phyloP scores from a whole-genome alignment of 768 basidiomycete genomes.

The Suillus americanus region DNA sequence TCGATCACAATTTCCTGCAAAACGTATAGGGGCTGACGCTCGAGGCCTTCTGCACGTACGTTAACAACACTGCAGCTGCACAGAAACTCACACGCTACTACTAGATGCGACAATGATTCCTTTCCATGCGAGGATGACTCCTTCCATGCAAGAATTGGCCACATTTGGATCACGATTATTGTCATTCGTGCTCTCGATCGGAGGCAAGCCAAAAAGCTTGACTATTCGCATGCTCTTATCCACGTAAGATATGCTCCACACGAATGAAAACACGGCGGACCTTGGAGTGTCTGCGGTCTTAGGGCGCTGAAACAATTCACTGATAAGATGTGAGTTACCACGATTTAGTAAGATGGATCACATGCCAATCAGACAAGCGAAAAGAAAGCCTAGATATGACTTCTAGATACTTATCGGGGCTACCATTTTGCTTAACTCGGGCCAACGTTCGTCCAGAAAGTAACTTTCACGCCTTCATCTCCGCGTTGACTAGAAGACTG shows the following conservation, averaged over 20 bases:
- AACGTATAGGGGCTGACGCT: neutral
- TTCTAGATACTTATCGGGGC: neutral
- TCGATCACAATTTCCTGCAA: neutral
- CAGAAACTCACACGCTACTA: neutral
- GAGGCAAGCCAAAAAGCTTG: conserved; percentile 1
- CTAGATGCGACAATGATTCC: neutral
- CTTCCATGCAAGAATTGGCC: neutral
- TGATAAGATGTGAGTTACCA: conserved; percentile 3
- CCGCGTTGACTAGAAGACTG: neutral
- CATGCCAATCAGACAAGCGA: neutral
- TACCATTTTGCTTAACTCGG: neutral
- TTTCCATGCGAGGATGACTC: neutral
- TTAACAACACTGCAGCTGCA: neutral
- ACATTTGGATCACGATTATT: neutral
- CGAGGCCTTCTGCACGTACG: neutral
- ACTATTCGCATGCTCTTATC: neutral
- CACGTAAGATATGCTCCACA: conserved; percentile 1
- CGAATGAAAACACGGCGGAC: neutral
- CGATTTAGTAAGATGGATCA: conserved; percentile 2
- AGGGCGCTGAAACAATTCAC: neutral
- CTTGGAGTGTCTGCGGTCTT: neutral
- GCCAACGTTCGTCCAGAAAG: neutral
- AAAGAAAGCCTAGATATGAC: neutral
- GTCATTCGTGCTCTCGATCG: neutral
- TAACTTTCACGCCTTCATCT: conserved; percentile 1